Evolutionary conservation across 2,329 filamentous ascomycete genomes (phyloP).

Genomic region (Aaosphaeria arxii): DNA sequence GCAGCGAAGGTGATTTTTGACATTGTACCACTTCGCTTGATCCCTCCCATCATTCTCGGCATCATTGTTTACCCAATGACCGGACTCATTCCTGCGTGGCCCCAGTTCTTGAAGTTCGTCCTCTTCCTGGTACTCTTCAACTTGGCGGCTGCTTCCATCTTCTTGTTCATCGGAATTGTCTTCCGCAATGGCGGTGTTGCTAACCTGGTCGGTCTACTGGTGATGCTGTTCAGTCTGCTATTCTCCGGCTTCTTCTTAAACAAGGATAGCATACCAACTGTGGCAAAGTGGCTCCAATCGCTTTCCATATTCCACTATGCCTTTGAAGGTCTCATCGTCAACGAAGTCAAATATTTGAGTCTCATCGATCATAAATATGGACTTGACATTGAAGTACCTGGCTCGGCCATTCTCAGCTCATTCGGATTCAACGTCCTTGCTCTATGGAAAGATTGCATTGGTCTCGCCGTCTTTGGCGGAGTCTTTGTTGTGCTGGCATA

Average conservation of each 20-base stretch:
- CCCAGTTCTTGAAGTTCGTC: conserved; percentile 88
- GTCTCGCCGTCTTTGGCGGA: conserved; percentile 76
- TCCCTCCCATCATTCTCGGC: conserved; percentile 93
- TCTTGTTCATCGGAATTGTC: conserved; percentile 92
- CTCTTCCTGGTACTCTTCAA: conserved; percentile 94
- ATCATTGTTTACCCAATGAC: conserved; percentile 98
- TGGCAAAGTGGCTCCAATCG: conserved; percentile 84
- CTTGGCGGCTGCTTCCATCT: conserved; percentile 87
- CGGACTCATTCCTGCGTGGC: conserved; percentile 75
- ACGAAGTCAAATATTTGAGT: conserved; percentile 87
- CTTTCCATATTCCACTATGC: conserved; percentile 98
- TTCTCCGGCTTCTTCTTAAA: conserved; percentile 95
- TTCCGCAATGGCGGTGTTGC: conserved; percentile 90
- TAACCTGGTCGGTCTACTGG: conserved; percentile 87
- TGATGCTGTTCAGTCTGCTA: conserved; percentile 95
- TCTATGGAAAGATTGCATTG: conserved; percentile 80
- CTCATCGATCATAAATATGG: conserved; percentile 94
- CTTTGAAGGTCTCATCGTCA: conserved; percentile 94
- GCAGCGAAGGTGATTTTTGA: conserved; percentile 97
- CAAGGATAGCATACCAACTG: conserved; percentile 83
- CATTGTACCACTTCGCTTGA: conserved; percentile 87
- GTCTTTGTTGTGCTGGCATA: conserved; percentile 88
- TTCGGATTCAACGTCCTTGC: conserved; percentile 91
- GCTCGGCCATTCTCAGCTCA: conserved; percentile 86
- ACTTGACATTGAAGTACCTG: conserved; percentile 92